Conservation (phyloP, 306 rosid genomes). For the Argentina anserina region DNA sequence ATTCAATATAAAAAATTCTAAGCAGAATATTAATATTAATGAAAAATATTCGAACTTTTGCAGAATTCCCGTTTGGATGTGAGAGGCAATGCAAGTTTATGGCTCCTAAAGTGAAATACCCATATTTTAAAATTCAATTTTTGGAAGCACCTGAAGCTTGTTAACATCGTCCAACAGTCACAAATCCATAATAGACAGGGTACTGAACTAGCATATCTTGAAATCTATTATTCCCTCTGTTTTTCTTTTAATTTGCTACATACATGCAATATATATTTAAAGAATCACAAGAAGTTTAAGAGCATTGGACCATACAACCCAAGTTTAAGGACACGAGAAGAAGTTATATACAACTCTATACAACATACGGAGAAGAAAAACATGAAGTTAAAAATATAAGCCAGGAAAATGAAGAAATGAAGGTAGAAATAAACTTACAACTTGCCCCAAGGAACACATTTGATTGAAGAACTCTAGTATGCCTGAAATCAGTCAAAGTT, state of each 20-base stretch:
- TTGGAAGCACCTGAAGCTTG: neutral
- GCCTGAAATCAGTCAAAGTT: conserved; percentile 98
- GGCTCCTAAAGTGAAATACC: neutral
- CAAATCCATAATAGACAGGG: neutral
- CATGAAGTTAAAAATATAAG: conserved; percentile 17
- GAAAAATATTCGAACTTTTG: too few relatives aligned
- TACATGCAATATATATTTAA: too few relatives aligned
- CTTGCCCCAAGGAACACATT: conserved; percentile 95
- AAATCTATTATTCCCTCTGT: neutral
- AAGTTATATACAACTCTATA: conserved; percentile 6
- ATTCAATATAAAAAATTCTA: too few relatives aligned
- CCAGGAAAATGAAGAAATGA: too few relatives aligned
- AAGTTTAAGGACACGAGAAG: conserved; percentile 13
- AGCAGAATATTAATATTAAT: too few relatives aligned
- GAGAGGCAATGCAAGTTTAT: neutral
- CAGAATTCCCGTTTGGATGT: conserved; percentile 20
- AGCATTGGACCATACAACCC: neutral
- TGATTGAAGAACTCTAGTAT: conserved; percentile 85
- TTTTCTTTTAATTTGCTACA: too few relatives aligned
- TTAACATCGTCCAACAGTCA: neutral
- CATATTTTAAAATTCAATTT: neutral
- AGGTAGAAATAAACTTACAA: too few relatives aligned
- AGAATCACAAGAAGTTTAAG: conserved; percentile 5
- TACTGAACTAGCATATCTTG: neutral
- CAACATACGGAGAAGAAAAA: neutral